Evolutionary conservation across 1,284 basidiomycete species (phyloP).

Genomic region (Irpex rosettiformis): DNA sequence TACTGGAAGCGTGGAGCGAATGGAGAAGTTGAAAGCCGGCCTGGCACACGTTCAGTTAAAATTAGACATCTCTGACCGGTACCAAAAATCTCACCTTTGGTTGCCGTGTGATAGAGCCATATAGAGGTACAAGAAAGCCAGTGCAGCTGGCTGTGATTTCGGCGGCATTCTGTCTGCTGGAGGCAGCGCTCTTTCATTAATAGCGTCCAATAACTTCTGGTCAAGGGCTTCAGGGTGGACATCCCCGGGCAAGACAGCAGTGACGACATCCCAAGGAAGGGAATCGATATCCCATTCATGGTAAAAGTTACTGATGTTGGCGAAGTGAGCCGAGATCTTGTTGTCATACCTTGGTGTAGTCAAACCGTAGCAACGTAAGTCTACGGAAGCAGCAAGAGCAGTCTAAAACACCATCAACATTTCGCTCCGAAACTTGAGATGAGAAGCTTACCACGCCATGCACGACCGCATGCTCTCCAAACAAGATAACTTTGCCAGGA

Average conservation of each 20-base stretch:
- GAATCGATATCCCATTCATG: conserved; percentile 78
- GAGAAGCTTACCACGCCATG: conserved; percentile 81
- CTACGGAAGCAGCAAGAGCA: conserved; percentile 92
- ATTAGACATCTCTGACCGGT: not conserved
- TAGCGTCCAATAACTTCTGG: conserved; percentile 64
- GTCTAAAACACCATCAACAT: conserved; percentile 50
- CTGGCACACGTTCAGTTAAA: conserved; percentile 30
- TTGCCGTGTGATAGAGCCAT: conserved; percentile 64
- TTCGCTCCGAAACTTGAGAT: not conserved
- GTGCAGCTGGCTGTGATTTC: conserved; percentile 62
- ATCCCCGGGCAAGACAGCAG: conserved; percentile 47
- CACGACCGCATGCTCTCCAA: conserved; percentile 99
- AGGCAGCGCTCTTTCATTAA: conserved; percentile 52
- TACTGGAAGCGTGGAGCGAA: conserved; percentile 94
- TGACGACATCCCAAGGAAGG: conserved; percentile 85
- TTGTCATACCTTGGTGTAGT: conserved; percentile 73
- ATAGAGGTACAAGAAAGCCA: conserved; percentile 94
- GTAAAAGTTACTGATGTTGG: conserved; percentile 78
- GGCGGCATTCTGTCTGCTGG: conserved; percentile 39
- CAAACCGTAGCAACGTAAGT: conserved; percentile 92
- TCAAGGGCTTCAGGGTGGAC: conserved; percentile 69
- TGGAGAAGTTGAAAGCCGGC: conserved; percentile 74
- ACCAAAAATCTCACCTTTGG: conserved; percentile 46
- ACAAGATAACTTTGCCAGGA: conserved; percentile 97
- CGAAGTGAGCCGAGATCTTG: conserved; percentile 75